Conservation (phyloP, 495 filamentous ascomycete genomes). For the Geopyxis carbonaria region DNA sequence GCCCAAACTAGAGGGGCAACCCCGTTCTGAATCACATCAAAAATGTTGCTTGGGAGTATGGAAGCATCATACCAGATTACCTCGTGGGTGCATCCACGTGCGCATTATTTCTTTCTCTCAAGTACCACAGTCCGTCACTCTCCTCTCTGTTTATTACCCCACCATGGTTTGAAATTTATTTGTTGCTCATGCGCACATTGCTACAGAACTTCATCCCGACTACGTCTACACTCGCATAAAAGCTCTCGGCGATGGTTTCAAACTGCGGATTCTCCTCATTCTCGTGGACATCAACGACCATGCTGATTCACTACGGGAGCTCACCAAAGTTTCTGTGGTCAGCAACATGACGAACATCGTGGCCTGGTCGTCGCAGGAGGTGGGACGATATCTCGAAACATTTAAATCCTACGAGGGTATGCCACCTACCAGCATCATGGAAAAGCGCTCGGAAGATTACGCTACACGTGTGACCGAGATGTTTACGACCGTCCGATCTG, state of each 20-base stretch:
- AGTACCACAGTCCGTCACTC: conserved; percentile 58
- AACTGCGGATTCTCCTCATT: conserved; percentile 62
- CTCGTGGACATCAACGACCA: conserved; percentile 90
- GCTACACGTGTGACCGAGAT: conserved; percentile 85
- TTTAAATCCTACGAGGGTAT: conserved; percentile 89
- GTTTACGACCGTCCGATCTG: conserved; percentile 67
- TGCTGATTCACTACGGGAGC: conserved; percentile 59
- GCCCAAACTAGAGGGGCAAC: conserved; percentile 89
- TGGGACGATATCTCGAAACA: conserved; percentile 77
- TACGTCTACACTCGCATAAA: conserved; percentile 91
- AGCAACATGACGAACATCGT: conserved; percentile 84
- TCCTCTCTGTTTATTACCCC: conserved; percentile 1
- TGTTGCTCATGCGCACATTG: no score
- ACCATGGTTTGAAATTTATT: neutral
- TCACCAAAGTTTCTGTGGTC: conserved; percentile 75
- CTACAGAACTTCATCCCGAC: conserved; percentile 57
- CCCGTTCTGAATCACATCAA: conserved; percentile 71
- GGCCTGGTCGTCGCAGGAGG: conserved; percentile 86
- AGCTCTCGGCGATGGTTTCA: conserved; percentile 60
- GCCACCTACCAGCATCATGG: conserved; percentile 59
- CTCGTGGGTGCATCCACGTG: conserved; percentile 76
- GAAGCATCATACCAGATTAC: conserved; percentile 86
- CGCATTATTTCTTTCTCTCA: conserved; percentile 80
- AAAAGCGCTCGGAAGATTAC: conserved; percentile 65
- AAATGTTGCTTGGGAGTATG: conserved; percentile 87